Base-by-base conservation (phyloP, 768 basidiomycete species). In the Suillus subluteus region DNA sequence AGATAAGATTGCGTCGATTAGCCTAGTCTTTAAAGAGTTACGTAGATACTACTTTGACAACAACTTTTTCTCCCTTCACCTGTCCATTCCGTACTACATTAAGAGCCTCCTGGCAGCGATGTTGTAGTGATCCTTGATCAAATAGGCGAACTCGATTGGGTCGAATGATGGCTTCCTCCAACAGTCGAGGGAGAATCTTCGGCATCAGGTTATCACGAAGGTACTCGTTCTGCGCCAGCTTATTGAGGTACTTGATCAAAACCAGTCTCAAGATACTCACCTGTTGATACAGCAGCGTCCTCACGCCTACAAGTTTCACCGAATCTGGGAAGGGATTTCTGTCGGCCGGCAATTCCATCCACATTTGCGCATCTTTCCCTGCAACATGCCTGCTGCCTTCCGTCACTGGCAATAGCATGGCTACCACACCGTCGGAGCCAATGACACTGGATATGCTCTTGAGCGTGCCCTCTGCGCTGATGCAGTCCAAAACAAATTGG, bases 11-110 rank as follows among this genome's bases (percentile, higher is more conserved):
- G 2, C 54, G 11, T 55, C 8, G 30, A 30, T 30, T 30, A 15
- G 26, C 21, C 21, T 11, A 21, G 43, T 44, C 43, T 30, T 50
- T 23, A 13, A 13, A 12, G 52, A 9, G 1, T 54, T 54, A 54
- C 26, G 30, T 4, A 26, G 54, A 55, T 32, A 30, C 65, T 15
- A 83, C 71, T 67, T 81, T 81, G 0, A 86, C 77, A 2, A 86
- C 72, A 2, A 84, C 77, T 65, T 86, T 87, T 73, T 85, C 82
- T 30, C 84, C 84, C 46, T 82, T 84, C 54, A 85, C 72, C 72
- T 82, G 79, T 67, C 84, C 84, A 41, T 81, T 78, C 59, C 83
- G 79, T 52, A 86, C 66, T 46, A 86, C 68, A 59, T 83, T 80
- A 50, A 86, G 69, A 0, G 82, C 86, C n/a, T 65, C 70, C 18